Evolutionary conservation across 495 filamentous ascomycete genomes (phyloP).

Genomic region (Penicillium argentinense): DNA sequence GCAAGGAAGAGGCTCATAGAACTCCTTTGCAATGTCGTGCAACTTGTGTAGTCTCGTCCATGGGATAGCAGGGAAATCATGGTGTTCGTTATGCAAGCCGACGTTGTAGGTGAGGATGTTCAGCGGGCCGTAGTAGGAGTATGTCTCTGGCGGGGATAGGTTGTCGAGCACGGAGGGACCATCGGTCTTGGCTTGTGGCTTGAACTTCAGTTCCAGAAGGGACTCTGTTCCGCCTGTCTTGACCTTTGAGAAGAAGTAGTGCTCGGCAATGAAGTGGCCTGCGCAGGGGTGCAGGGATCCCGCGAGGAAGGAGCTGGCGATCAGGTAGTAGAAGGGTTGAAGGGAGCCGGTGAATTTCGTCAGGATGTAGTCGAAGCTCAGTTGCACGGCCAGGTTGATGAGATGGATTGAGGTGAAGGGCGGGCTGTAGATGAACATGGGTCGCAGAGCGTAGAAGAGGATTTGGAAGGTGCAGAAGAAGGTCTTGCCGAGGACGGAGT

Average conservation of each 20-base stretch:
- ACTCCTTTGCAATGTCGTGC: slow-evolving; percentile 81
- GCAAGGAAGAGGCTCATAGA: slow-evolving; percentile 83
- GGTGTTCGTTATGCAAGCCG: slow-evolving; percentile 96
- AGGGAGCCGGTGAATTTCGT: slow-evolving; percentile 54
- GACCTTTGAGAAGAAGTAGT: slow-evolving; percentile 90
- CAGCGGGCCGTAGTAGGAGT: slow-evolving; percentile 91
- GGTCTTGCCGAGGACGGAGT: slow-evolving; percentile 95
- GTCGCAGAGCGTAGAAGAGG: slow-evolving; percentile 97
- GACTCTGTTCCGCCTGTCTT: slow-evolving; percentile 59
- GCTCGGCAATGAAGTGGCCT: slow-evolving; percentile 98
- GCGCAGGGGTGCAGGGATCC: slow-evolving; percentile 93
- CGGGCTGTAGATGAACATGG: slow-evolving; percentile 89
- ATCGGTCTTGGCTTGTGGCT: slow-evolving; percentile 21
- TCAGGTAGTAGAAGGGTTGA: slow-evolving; percentile 68
- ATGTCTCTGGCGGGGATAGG: slow-evolving; percentile 84
- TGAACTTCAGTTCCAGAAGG: slow-evolving; percentile 34
- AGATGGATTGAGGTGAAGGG: slow-evolving; percentile 84
- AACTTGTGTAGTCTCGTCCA: slow-evolving; percentile 82
- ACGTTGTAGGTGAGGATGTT: slow-evolving; percentile 97
- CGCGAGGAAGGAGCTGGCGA: slow-evolving; percentile 87
- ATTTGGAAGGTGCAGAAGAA: slow-evolving; percentile 99
- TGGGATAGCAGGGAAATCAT: slow-evolving; percentile 95
- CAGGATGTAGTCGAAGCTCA: slow-evolving; percentile 74
- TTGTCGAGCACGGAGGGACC: slow-evolving; percentile 40
- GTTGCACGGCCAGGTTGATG: slow-evolving; percentile 73